Conservation (phyloP, 78 protist genomes). For the Polysphondylium violaceum region DNA sequence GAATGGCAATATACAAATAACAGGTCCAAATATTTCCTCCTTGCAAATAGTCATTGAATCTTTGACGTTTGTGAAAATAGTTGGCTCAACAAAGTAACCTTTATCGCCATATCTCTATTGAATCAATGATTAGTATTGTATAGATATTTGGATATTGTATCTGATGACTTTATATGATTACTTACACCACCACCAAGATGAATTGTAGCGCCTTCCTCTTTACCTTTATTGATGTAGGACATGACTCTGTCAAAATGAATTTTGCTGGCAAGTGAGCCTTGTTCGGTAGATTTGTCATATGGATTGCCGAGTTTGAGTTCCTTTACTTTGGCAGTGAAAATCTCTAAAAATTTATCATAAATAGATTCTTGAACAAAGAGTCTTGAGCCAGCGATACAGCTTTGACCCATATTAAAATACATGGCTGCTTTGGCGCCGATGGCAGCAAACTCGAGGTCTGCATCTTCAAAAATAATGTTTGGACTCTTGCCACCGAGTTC, state of each 20-base stretch:
- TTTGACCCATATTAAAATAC: constrained; percentile 73
- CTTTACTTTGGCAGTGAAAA: constrained; percentile 1
- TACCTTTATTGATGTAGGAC: constrained; percentile 64
- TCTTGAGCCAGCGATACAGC: constrained; percentile 87
- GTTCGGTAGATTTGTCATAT: background rate
- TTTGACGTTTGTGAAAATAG: constrained; percentile 76
- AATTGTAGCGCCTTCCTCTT: constrained; percentile 63
- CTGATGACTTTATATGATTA: no score
- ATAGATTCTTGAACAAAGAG: constrained; percentile 85
- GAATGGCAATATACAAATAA: constrained; percentile 62
- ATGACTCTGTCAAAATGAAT: constrained; percentile 72
- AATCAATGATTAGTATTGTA: background rate
- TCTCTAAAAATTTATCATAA: constrained; percentile 84
- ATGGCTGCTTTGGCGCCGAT: background rate
- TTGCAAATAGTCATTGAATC: constrained; percentile 77
- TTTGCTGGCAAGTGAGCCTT: constrained; percentile 80
- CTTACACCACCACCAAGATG: constrained; percentile 28
- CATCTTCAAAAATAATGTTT: constrained; percentile 87
- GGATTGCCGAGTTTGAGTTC: constrained; percentile 81
- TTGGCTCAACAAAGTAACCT: constrained; percentile 89
- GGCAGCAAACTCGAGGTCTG: constrained; percentile 79
- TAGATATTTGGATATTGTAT: background rate
- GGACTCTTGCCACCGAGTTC: constrained; percentile 98
- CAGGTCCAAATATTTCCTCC: constrained; percentile 95
- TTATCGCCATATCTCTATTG: background rate